Evolutionary conservation across 1,284 basidiomycete genomes (phyloP).

Genomic region (Sanghuangporus weigelae): DNA sequence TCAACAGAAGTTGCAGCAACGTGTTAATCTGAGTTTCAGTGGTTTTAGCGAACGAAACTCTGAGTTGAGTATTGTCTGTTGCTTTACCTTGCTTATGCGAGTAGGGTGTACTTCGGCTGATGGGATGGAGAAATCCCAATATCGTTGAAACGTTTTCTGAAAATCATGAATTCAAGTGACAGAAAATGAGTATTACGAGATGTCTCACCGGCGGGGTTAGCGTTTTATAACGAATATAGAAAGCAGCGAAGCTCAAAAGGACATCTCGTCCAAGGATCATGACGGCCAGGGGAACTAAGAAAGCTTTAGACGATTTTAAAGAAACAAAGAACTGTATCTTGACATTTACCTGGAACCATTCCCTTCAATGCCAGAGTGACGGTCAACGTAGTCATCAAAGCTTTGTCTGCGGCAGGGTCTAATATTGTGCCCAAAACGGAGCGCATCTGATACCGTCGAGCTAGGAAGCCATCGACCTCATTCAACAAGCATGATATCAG

Average conservation of each 20-base stretch:
- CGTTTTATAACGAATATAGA: constrained; percentile 91
- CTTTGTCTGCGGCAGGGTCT: constrained; percentile 97
- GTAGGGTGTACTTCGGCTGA: constrained; percentile 93
- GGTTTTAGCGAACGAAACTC: background rate
- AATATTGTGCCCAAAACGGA: constrained; percentile 92
- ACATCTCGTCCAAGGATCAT: constrained; percentile 91
- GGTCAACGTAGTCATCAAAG: constrained; percentile 92
- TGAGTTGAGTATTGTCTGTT: background rate
- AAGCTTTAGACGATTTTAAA: background rate
- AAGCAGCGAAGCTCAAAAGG: constrained; percentile 83
- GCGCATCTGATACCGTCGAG: constrained; percentile 78
- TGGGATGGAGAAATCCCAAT: constrained; percentile 94
- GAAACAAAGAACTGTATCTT: background rate
- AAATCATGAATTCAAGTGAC: constrained; percentile 8
- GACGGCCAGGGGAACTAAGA: constrained; percentile 73
- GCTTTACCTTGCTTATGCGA: constrained; percentile 76
- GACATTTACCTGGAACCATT: constrained; percentile 70
- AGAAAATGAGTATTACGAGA: background rate
- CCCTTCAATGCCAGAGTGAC: constrained; percentile 81
- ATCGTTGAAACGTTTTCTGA: constrained; percentile 87
- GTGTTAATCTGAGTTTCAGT: constrained; percentile 75
- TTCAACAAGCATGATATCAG: background rate
- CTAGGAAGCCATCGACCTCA: constrained; percentile 88
- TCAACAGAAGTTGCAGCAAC: constrained; percentile 83
- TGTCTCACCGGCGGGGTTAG: constrained; percentile 76